Evolutionary conservation across 805 yeast species (phyloP), one percentile per base, ranked within the genome.

Genomic region (Lachancea meyersii): DNA sequence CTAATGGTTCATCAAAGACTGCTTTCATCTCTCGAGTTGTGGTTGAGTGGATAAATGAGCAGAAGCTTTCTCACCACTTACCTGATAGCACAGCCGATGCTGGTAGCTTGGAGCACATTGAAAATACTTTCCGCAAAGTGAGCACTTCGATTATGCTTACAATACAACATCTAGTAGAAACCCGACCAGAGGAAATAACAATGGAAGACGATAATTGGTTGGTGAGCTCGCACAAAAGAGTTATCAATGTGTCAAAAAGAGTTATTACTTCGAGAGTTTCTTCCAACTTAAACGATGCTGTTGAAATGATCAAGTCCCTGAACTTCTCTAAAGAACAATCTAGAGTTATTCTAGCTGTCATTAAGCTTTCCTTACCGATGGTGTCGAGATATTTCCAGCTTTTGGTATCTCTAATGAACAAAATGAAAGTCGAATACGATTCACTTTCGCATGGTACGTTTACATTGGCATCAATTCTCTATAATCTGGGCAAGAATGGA

Each of bases 171-270:
- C 61, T 74, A 7, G 64, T 66, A 37, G 76, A 67, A 26, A 49
- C 55, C 9, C 69, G 69, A 38, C 49, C 53, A 3, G 60, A 49
- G 2, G 40, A 51, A 1, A 51, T 76, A 2, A 48, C 61, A 1
- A 75, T 67, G 17, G 81, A 72, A 1, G 79, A 73, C 20, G 89
- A 84, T 45, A 68, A 70, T n/a, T 89, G 96, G 95, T 69, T 86
- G 24, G 59, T 68, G 3, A 43, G 53, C 1, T 50, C 79, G 1
- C 80, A 80, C 44, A 71, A 66, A 33, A 67, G 71, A 32, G 50
- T 77, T 3, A 55, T 61, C 17, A 61, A 60, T 14, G 63, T 72
- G 37, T 52, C 74, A 5, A 76, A 73, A 40, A 46, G 69, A 1
- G 57, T 76, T n/a, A 72, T 72, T 39, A 55, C 65, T 27, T 53